A percentile compares a stretch with the other conserved stretches of the same genome.
These are phyloP conservation scores for Decorospora gaudefroyi DNA, from an alignment of 2,329 filamentous ascomycete genomes.

Conservation along the genomic window DNA sequence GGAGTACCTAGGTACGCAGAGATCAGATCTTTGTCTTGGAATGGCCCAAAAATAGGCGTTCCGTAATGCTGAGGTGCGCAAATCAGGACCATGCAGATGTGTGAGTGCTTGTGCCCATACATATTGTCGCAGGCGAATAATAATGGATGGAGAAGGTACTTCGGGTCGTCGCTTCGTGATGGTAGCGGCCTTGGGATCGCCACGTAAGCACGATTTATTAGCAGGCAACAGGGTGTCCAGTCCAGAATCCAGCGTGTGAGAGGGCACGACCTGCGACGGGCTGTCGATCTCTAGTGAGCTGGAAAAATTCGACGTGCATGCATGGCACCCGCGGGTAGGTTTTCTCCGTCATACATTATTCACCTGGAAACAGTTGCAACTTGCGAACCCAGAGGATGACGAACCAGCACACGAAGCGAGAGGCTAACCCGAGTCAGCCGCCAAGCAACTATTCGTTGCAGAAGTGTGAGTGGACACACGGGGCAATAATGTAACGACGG, in stretches of 20 bases:
- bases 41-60: conserved; percentile 31
- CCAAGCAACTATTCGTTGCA: neutral
- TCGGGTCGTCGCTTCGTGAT: conserved; percentile 18
- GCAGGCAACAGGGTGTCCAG: conserved; percentile 21
- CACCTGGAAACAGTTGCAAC: conserved; percentile 12
- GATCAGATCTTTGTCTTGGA: conserved; percentile 26
- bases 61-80: conserved; percentile 18
- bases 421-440: conserved; percentile 9
- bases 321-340: conserved; percentile 13
- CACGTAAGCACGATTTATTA: conserved; percentile 22
- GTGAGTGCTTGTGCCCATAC: conserved; percentile 22
- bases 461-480: conserved; percentile 4
- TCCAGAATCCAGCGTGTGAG: too few species aligned
- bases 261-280: conserved; percentile 14
- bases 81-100: conserved; percentile 24
- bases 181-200: conserved; percentile 15
- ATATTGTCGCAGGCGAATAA: conserved; percentile 17
- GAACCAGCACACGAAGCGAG: conserved; percentile 9
- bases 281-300: conserved; percentile 23
- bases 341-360: conserved; percentile 24
- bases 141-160: conserved; percentile 19
- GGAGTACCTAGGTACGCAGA: too few species aligned
- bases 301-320: conserved; percentile 17
- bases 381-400: conserved; percentile 2
- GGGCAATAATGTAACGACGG: conserved; percentile 19